Evolutionary conservation across 495 filamentous ascomycete species (phyloP), one percentile per base, ranked within the genome.

Genomic region (Hypoxylon fuscum): DNA sequence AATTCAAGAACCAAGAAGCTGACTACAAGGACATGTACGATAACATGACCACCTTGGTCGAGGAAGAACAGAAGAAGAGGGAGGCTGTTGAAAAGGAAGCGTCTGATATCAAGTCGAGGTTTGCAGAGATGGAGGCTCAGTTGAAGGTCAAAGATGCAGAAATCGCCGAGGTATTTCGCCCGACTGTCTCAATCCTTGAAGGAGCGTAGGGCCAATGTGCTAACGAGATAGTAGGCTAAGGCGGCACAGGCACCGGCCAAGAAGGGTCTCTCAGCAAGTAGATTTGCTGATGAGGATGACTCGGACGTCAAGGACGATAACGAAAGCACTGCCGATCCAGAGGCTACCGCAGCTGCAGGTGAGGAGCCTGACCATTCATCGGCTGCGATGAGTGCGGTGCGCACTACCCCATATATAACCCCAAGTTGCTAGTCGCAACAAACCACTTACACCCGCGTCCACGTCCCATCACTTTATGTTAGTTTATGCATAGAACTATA

Each of bases 11-110:
- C 17, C 74, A 77, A 17, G 71, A 78, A 68, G 74, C 79, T 20
- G 83, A 85, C 63, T 84, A 82, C 68, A 78, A 82, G 61, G 81
- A 78, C 15, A 77, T 80, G 73, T 82, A 84, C 57, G 81, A 80
- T 7, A 81, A 81, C 49, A 73, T 83, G 57, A 78, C 75, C 25
- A 66, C 69, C 45, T 79, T 78, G 44, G 73, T 79, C 5, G 78
- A 81, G 60, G 81, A 83, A 68, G 80, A 79, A 50, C 73, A 79
- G 53, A 76, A 64, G 46, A 74, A 77, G 67, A 69, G 75, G 37
- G 66, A 59, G 34, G 68, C 68, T 8, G 66, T 63, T 0, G 75
- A 76, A 58, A 73, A 79, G 63, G 73, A 77, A 67, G 62, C 71
- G 12, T 60, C 52, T 12, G 71, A 72, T 17, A 64, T 66, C 27